Conservation (phyloP, 2,329 filamentous ascomycete species). For the Monilinia vaccinii-corymbosi region DNA sequence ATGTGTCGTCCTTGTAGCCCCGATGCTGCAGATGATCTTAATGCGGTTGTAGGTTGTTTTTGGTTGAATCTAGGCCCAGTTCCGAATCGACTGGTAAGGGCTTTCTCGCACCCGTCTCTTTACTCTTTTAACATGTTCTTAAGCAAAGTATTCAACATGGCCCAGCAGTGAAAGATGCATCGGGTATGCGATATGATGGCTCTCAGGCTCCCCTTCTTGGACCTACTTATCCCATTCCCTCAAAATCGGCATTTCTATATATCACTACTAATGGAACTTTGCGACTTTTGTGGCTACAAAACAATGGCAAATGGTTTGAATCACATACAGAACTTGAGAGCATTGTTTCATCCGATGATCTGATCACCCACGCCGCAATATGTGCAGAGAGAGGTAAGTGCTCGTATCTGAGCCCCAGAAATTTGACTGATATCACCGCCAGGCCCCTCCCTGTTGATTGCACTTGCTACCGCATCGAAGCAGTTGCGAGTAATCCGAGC, state of each 20-base stretch:
- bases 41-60: slow-evolving; percentile 71
- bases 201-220: slow-evolving; percentile 57
- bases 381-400: slow-evolving; percentile 62
- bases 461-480: slow-evolving; percentile 58
- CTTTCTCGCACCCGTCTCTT: not conserved
- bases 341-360: slow-evolving; percentile 59
- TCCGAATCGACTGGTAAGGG: slow-evolving; percentile 24
- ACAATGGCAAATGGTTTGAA: slow-evolving; percentile 63
- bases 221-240: slow-evolving; percentile 62
- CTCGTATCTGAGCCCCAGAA: not conserved
- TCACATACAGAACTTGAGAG: slow-evolving; percentile 65
- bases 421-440: slow-evolving; percentile 10
- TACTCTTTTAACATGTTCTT: not conserved
- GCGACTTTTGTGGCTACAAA: slow-evolving; percentile 69
- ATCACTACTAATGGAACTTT: slow-evolving; percentile 67
- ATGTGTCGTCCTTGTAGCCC: slow-evolving; percentile 50
- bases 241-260: slow-evolving; percentile 66
- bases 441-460: slow-evolving; percentile 47
- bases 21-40: slow-evolving; percentile 66
- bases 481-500: slow-evolving; percentile 69
- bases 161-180: slow-evolving; percentile 53
- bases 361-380: slow-evolving; percentile 72
- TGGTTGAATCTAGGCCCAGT: slow-evolving; percentile 53
- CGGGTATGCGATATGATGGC: slow-evolving; percentile 59
- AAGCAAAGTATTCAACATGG: slow-evolving; percentile 42